phyloP scores from a whole-genome alignment of 2,329 filamentous ascomycete species.

The Xenosphaeropsis pyriputrescens region DNA sequence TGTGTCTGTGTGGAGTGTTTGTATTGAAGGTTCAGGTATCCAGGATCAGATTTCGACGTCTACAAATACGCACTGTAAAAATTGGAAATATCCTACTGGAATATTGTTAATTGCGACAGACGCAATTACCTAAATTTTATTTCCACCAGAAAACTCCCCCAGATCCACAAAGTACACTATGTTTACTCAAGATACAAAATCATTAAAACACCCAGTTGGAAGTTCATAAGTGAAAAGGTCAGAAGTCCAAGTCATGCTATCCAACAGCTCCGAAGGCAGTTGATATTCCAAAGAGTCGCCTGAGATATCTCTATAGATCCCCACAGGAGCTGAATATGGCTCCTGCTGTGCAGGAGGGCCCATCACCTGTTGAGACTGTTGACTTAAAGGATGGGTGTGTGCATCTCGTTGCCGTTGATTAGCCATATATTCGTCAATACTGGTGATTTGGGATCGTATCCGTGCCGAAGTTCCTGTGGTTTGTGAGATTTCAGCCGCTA shows the following conservation, averaged over 20 bases:
- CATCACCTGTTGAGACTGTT: constrained; percentile 1
- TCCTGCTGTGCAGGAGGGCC: background rate
- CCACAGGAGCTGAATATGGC: constrained; percentile 3
- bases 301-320: constrained; percentile 3
- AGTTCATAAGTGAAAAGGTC: constrained; percentile 1
- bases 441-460: constrained; percentile 24
- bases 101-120: no score
- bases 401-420: constrained; percentile 2
- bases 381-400: background rate
- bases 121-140: no score
- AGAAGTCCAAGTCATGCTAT: constrained; percentile 25
- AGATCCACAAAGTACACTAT: no score
- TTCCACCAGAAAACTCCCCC: no score
- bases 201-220: no score
- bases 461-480: constrained; percentile 23
- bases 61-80: no score
- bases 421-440: constrained; percentile 22
- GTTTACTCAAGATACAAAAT: no score
- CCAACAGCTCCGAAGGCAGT: constrained; percentile 23
- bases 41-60: no score
- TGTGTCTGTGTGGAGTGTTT: no score
- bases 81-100: no score
- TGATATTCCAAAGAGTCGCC: constrained; percentile 20
- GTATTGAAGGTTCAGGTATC: no score
- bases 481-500: constrained; percentile 24